These are phyloP conservation scores for Pulveroboletus frians DNA, from an alignment of 768 basidiomycete genomes.

Conservation along the genomic window DNA sequence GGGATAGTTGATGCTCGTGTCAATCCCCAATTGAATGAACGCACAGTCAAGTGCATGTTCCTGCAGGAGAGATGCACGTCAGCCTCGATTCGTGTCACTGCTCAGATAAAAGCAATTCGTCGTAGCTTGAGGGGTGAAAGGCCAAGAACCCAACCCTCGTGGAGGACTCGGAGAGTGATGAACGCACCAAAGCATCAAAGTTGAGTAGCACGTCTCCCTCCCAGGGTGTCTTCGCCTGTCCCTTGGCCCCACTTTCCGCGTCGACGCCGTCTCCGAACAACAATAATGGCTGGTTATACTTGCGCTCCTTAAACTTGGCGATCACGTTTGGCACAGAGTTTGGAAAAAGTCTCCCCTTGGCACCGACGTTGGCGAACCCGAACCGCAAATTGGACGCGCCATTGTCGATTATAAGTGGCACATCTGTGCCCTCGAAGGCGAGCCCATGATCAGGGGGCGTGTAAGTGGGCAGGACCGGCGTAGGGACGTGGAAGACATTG, in stretches of 20 bases:
- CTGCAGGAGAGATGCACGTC: conserved; percentile 43
- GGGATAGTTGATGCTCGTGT: conserved; percentile 77
- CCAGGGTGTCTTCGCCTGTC: conserved; percentile 78
- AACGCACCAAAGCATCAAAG: conserved; percentile 86
- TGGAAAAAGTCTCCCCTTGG: conserved; percentile 33
- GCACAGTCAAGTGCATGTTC: conserved; percentile 93
- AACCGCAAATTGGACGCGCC: conserved; percentile 79
- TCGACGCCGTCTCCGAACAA: conserved; percentile 89
- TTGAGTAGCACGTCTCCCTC: conserved; percentile 92
- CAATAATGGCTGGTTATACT: conserved; percentile 72
- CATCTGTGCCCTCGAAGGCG: conserved; percentile 41
- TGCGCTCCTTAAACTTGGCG: conserved; percentile 87
- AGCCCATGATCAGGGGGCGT: conserved; percentile 42
- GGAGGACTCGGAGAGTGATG: background rate
- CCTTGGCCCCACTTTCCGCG: conserved; percentile 75
- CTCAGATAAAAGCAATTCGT: background rate
- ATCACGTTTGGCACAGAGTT: conserved; percentile 65
- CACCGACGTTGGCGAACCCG: conserved; percentile 63
- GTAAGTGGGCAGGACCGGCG: conserved; percentile 30
- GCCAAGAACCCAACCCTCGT: no score
- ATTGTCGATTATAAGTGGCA: conserved; percentile 84
- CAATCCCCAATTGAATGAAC: conserved; percentile 82
- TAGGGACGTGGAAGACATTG: conserved; percentile 17
- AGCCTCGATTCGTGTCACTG: background rate
- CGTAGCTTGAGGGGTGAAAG: no score